Base-by-base conservation (phyloP, 805 yeast species). In the Candida hungchunana region DNA sequence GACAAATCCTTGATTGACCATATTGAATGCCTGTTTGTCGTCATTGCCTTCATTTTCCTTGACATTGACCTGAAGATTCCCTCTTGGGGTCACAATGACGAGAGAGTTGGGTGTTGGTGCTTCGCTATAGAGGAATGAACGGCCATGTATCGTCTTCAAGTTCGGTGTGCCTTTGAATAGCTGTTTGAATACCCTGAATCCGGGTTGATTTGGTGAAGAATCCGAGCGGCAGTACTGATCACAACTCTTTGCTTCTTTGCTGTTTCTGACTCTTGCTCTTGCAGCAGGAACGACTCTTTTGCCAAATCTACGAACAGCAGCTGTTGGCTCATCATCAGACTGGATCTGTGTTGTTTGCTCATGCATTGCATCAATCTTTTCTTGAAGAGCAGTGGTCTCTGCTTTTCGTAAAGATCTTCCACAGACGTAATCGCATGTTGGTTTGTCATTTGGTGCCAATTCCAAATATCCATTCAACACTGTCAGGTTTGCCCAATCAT, bases 401-500 rank as follows among this genome's bases (percentile, higher is more conserved):
- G 31, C n/a, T 13, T 35, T 35, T 11, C 34, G 14, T 10, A 41
- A 26, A 4, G 26, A 5, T 18, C 28, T 26, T 3, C 31, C 22
- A 26, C 53, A 49, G 1, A 46, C 35, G 19, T 38, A 41, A 1
- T 38, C 33, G 28, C 56, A 51, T 12, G 41, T 35, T n/a, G 51
- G 48, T 27, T 51, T 51, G 21, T 44, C 39, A 2, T 31, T 31
- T 13, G 43, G 38, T 2, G 47, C 46, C 6, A 58, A 37, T 32
- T 63, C 67, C 3, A 63, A 50, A 16, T 66, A 51, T 31, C 64
- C 60, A 44, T 71, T 64, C 32, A 68, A 54, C 7, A 55, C 52
- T 1, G 69, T 61, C 46, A 72, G 54, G 44, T 72, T 75, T 0
- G 64, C 63, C 77, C 79, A 75, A 43, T 75, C 82, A 34, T 67